Evolutionary conservation across 2,329 filamentous ascomycete genomes (phyloP), one percentile per base, ranked within the genome.

Genomic region (Fusarium nurragi): DNA sequence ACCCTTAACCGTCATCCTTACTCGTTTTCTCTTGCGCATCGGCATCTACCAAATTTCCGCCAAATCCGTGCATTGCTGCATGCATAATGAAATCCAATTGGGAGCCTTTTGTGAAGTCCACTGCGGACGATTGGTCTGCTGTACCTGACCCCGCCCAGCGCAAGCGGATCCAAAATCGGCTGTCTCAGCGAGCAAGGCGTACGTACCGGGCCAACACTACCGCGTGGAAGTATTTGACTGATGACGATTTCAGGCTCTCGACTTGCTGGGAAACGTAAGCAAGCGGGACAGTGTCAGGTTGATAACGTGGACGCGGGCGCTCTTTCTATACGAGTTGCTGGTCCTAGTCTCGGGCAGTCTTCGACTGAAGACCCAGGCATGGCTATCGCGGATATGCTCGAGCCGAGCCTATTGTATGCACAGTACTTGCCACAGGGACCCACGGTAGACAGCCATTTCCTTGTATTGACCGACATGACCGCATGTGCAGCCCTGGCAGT

Each of bases 81-180:
- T 13, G 3, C 10, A 55, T 5, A 2, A 56, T 56, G 54, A 44
- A 47, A 14, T 4, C 26, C 1, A 56, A 56, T 13, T 63, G 60
- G 59, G 38, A 63, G 0, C 52, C 26, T 6, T 64, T 36, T 3
- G 32, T 64, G 14, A 56, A 59, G 2, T 50, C 59, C 0, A 23
- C 22, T 3, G 59, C 30, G 1, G 64, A 68, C 11, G 56, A 68
- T 26, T 68, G 65, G 65, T 62, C 52, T 2, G 32, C 10, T 2
- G 46, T 68, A 7, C 44, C 47, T 3, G 64, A 67, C 18, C 49
- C 56, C 1, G 21, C n/a, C 4, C 44, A 67, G 13, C 46, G 60
- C 4, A 68, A 67, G 19, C 57, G 60, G 8, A 60, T 68, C 21
- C 65, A 68, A 39, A 68, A 68, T 40, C 53, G 65, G 25, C 53